These are phyloP conservation scores for Aspergillus nomiae DNA, from an alignment of 2,329 filamentous ascomycete species.

Conservation along the genomic window DNA sequence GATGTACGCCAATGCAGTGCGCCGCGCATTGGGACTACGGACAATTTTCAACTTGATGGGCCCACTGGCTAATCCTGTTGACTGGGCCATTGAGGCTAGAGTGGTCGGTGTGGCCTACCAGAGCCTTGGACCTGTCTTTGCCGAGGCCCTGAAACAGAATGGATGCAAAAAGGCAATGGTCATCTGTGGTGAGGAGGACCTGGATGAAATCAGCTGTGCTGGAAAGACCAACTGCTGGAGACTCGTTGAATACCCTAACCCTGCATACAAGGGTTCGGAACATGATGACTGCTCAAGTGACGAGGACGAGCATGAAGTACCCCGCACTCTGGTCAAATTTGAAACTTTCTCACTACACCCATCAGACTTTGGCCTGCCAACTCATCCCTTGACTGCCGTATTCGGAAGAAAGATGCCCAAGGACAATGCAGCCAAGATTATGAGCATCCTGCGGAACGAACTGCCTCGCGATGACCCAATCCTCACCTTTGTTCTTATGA, in stretches of 20 bases:
- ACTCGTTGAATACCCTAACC: conserved; percentile 58
- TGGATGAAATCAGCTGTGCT: conserved; percentile 93
- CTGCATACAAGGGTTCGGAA: conserved; percentile 40
- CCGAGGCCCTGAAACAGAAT: conserved; percentile 74
- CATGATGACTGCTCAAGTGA: conserved; percentile 49
- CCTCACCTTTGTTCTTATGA: conserved; percentile 90
- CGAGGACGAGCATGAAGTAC: conserved; percentile 37
- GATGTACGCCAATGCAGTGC: conserved; percentile 81
- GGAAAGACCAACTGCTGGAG: conserved; percentile 89
- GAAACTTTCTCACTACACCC: conserved; percentile 79
- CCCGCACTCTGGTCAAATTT: conserved; percentile 56
- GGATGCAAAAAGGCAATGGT: conserved; percentile 83
- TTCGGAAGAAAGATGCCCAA: conserved; percentile 81
- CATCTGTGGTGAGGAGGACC: conserved; percentile 89
- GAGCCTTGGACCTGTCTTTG: conserved; percentile 85
- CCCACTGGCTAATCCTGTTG: conserved; percentile 86
- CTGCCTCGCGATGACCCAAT: conserved; percentile 77
- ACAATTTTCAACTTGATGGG: conserved; percentile 98
- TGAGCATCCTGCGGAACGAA: conserved; percentile 73
- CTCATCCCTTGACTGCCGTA: conserved; percentile 74
- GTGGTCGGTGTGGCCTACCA: conserved; percentile 90
- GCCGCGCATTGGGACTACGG: conserved; percentile 85
- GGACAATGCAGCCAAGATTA: conserved; percentile 85
- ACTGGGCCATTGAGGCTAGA: conserved; percentile 81
- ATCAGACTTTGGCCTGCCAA: conserved; percentile 79